A percentile compares a stretch with the other conserved stretches of the same genome.
Evolutionary conservation across 83 land plant species (phyloP).

Genomic region (Picea abies): DNA sequence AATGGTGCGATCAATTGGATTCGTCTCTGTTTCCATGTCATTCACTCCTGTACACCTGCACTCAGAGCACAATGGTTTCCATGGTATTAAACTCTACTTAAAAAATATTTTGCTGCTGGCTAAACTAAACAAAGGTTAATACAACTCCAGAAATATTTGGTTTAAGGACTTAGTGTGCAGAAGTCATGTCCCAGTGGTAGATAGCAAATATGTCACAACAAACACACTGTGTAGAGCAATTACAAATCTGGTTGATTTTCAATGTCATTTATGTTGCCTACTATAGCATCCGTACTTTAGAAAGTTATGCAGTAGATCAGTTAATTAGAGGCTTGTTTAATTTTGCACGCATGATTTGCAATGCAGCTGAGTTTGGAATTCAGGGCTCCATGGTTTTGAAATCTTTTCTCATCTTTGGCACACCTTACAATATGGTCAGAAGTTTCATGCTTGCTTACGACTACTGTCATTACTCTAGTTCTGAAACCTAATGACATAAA

Average conservation of each 20-base stretch:
- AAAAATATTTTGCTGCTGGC: not conserved
- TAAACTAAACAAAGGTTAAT: not conserved
- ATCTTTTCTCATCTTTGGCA: not conserved
- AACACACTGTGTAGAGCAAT: not conserved
- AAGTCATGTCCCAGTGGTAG: not conserved
- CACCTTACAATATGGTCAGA: not conserved
- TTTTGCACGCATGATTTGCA: no score
- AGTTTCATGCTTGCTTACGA: not conserved
- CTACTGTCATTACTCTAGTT: not conserved
- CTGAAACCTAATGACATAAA: not conserved
- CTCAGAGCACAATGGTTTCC: not conserved
- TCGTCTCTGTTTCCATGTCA: conserved; percentile 59
- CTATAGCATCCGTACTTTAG: not conserved
- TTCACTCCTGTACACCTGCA: conserved; percentile 37
- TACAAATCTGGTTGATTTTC: no score
- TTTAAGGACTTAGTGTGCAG: not conserved
- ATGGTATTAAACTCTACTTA: not conserved
- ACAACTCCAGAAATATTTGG: not conserved
- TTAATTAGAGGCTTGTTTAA: not conserved
- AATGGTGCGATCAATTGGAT: conserved; percentile 68
- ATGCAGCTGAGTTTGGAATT: no score
- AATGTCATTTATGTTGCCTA: no score
- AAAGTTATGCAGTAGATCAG: not conserved
- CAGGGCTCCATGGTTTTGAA: not conserved
- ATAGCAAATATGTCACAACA: not conserved